Percentiles rank a stretch among this genome's conserved stretches.
phyloP scores from a whole-genome alignment of 768 basidiomycete species.

The Agaricus subrufescens region DNA sequence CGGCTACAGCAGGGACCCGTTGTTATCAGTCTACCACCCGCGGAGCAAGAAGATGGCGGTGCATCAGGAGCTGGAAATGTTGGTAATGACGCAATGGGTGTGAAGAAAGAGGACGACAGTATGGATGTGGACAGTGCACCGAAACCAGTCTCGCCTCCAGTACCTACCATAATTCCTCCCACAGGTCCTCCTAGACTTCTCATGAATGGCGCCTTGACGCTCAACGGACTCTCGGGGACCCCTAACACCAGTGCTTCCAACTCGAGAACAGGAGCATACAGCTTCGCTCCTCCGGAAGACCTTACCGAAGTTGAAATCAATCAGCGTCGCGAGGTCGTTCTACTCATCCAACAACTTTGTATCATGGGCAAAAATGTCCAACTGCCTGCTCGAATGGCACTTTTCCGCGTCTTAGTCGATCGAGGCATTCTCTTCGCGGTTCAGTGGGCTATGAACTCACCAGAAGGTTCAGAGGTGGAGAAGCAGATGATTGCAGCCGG shows the following conservation, averaged over 20 bases:
- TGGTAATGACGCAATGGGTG: constrained; percentile 36
- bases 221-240: constrained; percentile 18
- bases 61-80: constrained; percentile 4
- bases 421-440: constrained; percentile 86
- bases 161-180: constrained; percentile 1
- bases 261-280: constrained; percentile 31
- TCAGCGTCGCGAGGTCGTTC: constrained; percentile 71
- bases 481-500: constrained; percentile 71
- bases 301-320: constrained; percentile 50
- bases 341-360: constrained; percentile 88
- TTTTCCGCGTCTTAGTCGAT: constrained; percentile 87
- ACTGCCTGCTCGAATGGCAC: constrained; percentile 73
- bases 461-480: constrained; percentile 48
- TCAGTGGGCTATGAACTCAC: constrained; percentile 82
- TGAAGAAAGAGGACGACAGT: constrained; percentile 25
- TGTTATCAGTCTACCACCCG: constrained; percentile 6
- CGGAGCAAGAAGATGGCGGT: constrained; percentile 2
- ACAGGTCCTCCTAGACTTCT: constrained; percentile 12
- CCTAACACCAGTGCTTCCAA: constrained; percentile 6
- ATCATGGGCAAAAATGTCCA: constrained; percentile 97
- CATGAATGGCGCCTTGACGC: constrained; percentile 23
- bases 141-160: constrained; percentile 5
- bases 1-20: constrained; percentile 17
- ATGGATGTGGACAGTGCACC: constrained; percentile 37
- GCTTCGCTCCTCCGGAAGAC: constrained; percentile 53